Evolutionary conservation across 768 basidiomycete genomes (phyloP).

Genomic region (Dacryopinax spathularia): DNA sequence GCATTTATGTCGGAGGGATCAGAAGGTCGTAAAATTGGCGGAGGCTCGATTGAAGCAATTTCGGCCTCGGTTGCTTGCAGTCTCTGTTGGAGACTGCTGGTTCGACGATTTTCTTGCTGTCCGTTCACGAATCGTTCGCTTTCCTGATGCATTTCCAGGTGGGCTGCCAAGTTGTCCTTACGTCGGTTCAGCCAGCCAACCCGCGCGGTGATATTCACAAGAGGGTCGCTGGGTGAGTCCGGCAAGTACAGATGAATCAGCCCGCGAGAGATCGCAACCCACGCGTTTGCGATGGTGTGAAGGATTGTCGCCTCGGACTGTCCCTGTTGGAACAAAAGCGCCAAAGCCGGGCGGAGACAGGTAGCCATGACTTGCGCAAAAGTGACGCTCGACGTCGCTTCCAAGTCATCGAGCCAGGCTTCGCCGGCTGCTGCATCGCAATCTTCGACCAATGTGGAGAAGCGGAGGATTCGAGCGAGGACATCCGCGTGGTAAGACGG

Average conservation of each 20-base stretch:
- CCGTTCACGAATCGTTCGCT: constrained; percentile 47
- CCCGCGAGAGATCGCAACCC: constrained; percentile 46
- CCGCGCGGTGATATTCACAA: constrained; percentile 41
- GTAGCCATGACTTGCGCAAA: neutral
- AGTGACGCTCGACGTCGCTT: neutral
- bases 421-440: neutral
- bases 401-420: neutral
- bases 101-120: constrained; percentile 36
- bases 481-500: neutral
- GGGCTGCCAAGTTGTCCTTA: constrained; percentile 28
- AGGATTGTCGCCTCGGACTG: constrained; percentile 8
- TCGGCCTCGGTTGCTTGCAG: constrained; percentile 1
- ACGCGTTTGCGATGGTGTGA: constrained; percentile 24
- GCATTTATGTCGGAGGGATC: constrained; percentile 21
- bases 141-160: constrained; percentile 39
- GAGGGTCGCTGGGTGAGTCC: constrained; percentile 74
- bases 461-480: neutral
- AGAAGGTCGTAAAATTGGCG: constrained; percentile 11
- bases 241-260: constrained; percentile 67
- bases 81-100: constrained; percentile 30
- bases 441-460: neutral
- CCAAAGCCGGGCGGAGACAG: neutral
- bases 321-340: neutral
- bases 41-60: constrained; percentile 5
- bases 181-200: constrained; percentile 33